These are phyloP conservation scores for Hypoxylon subgilvum DNA, from an alignment of 495 filamentous ascomycete genomes.

Conservation along the genomic window DNA sequence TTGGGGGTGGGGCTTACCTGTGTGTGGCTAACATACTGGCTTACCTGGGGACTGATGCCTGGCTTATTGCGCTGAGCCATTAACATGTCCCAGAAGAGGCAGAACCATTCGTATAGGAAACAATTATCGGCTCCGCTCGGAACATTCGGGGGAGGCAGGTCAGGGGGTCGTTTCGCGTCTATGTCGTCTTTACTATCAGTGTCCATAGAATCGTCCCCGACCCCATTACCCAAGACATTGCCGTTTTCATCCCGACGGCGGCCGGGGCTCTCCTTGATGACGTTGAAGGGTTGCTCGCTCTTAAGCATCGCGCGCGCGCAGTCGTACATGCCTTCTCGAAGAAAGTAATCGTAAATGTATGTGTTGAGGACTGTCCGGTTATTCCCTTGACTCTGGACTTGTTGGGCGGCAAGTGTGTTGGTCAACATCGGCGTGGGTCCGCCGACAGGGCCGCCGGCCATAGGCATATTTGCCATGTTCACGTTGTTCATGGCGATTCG, in stretches of 20 bases:
- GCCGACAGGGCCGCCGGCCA: conserved; percentile 67
- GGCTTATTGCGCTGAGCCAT: conserved; percentile 72
- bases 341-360: conserved; percentile 96
- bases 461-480: conserved; percentile 69
- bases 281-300: conserved; percentile 63
- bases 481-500: conserved; percentile 71
- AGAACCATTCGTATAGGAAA: conserved; percentile 94
- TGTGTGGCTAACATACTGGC: conserved; percentile 76
- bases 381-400: conserved; percentile 47
- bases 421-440: conserved; percentile 75
- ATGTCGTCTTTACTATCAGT: conserved; percentile 78
- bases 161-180: conserved; percentile 73
- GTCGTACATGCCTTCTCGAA: conserved; percentile 79
- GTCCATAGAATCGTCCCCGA: conserved; percentile 83
- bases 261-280: conserved; percentile 62
- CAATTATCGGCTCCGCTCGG: conserved; percentile 68
- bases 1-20: conserved; percentile 64
- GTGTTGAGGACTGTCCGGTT: conserved; percentile 73
- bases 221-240: conserved; percentile 66
- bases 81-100: conserved; percentile 94
- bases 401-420: conserved; percentile 57
- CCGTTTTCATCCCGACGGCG: conserved; percentile 69
- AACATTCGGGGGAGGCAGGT: conserved; percentile 76
- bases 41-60: conserved; percentile 57
- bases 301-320: conserved; percentile 75